These are phyloP conservation scores for Wickerhamomyces canadensis DNA, from an alignment of 805 yeast species.

Conservation along the genomic window DNA sequence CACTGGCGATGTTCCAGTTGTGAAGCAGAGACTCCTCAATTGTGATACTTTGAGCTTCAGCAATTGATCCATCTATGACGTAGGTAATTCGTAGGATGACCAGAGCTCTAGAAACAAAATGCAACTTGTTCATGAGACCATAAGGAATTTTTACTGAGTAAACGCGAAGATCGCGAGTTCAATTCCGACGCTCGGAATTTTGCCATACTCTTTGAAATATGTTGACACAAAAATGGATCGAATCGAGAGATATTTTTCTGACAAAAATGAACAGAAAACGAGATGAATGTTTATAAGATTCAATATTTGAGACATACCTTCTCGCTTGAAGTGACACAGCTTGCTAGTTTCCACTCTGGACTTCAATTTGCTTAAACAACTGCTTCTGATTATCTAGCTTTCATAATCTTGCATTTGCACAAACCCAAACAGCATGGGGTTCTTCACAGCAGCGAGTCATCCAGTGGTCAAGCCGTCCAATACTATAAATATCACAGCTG, in stretches of 20 bases:
- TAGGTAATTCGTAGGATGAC: too few relatives aligned
- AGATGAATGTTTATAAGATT: too few relatives aligned
- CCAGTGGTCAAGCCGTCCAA: not conserved
- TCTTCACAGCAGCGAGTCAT: constrained; percentile 2
- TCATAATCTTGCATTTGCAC: not conserved
- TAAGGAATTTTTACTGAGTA: too few relatives aligned
- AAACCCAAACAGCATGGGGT: constrained; percentile 8
- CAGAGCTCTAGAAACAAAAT: not conserved
- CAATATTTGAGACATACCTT: too few relatives aligned
- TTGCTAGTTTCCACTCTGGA: too few relatives aligned
- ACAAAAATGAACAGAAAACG: not conserved
- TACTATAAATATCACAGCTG: constrained; percentile 2
- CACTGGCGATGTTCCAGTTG: constrained; percentile 10
- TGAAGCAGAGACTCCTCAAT: constrained; percentile 11
- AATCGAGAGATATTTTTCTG: not conserved
- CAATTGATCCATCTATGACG: constrained; percentile 5
- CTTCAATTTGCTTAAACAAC: too few relatives aligned
- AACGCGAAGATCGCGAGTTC: too few relatives aligned
- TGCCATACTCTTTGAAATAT: too few relatives aligned
- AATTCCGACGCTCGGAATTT: too few relatives aligned
- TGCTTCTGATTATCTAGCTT: not conserved
- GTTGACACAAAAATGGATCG: not conserved
- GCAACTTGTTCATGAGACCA: too few relatives aligned
- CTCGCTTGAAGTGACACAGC: too few relatives aligned
- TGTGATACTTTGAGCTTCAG: constrained; percentile 10